Conservation (phyloP, 345 rosid genomes). For the Kandelia obovata region DNA sequence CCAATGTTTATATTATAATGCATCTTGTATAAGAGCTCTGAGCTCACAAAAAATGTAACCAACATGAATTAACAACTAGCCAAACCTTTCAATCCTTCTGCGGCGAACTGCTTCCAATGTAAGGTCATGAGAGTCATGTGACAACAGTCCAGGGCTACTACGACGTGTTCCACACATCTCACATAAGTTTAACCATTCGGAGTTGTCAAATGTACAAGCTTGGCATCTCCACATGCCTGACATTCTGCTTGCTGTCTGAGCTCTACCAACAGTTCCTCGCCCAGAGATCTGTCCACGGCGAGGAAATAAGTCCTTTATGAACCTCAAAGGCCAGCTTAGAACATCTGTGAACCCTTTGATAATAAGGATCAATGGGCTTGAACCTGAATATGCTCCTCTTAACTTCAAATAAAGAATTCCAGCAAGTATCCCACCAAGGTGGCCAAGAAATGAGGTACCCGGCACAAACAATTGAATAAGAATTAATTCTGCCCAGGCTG, state of each 20-base stretch:
- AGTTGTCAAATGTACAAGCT: conserved; percentile 83
- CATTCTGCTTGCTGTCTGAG: conserved; percentile 32
- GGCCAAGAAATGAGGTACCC: conserved; percentile 85
- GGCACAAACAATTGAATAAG: conserved; percentile 91
- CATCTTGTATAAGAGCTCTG: too few species aligned
- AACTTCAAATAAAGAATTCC: conserved; percentile 73
- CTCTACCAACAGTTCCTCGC: conserved; percentile 65
- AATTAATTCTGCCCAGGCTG: conserved; percentile 92
- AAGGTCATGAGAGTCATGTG: conserved; percentile 32
- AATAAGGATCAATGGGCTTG: conserved; percentile 49
- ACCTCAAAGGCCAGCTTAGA: conserved; percentile 61
- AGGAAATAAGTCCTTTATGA: conserved; percentile 34
- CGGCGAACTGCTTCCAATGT: conserved; percentile 76
- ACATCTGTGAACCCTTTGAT: conserved; percentile 39
- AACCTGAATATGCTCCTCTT: conserved; percentile 48
- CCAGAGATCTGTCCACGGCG: conserved; percentile 55
- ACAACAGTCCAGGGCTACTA: conserved; percentile 32
- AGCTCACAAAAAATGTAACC: too few species aligned
- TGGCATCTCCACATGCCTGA: conserved; percentile 74
- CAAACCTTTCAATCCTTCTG: conserved; percentile 77
- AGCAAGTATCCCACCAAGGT: conserved; percentile 92
- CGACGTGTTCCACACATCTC: conserved; percentile 83
- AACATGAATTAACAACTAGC: conserved; percentile 12
- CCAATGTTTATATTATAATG: too few species aligned
- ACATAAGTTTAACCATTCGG: conserved; percentile 50